phyloP scores from a whole-genome alignment of 2,329 filamentous ascomycete species.

The Aureobasidium sp. region DNA sequence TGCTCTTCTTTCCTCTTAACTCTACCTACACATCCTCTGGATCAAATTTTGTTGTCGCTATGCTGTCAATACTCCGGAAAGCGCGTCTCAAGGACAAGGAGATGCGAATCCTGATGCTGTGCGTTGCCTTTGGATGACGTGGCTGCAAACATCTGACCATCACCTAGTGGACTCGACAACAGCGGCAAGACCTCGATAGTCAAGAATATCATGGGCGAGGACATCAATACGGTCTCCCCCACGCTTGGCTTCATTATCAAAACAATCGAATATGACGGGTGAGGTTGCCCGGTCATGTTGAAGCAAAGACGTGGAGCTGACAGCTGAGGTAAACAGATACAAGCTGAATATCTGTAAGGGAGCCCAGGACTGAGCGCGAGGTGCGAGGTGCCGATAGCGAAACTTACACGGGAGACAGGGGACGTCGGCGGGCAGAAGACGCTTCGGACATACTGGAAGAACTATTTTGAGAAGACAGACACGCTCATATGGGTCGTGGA shows the following conservation, averaged over 20 bases:
- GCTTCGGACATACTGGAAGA: slow-evolving; percentile 95
- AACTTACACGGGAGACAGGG: slow-evolving; percentile 49
- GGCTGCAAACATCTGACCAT: not conserved
- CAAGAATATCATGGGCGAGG: slow-evolving; percentile 92
- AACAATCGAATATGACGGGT: slow-evolving; percentile 96
- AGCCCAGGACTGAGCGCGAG: not conserved
- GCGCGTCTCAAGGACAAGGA: slow-evolving; percentile 97
- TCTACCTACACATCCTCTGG: not conserved
- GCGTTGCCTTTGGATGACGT: slow-evolving; percentile 22
- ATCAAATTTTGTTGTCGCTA: slow-evolving; percentile 31
- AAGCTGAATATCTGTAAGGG: slow-evolving; percentile 88
- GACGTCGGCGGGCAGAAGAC: slow-evolving; percentile 98
- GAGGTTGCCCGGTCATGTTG: slow-evolving; percentile 25
- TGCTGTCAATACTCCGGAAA: slow-evolving; percentile 93
- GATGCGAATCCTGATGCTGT: slow-evolving; percentile 97
- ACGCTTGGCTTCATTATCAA: slow-evolving; percentile 99
- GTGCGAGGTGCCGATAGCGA: slow-evolving; percentile 14
- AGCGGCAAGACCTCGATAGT: slow-evolving; percentile 98
- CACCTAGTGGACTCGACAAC: slow-evolving; percentile 78
- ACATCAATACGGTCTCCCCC: slow-evolving; percentile 93
- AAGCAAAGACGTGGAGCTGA: slow-evolving; percentile 9
- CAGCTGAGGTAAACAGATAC: slow-evolving; percentile 51
- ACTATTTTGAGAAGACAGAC: slow-evolving; percentile 99
- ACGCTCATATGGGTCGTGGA: slow-evolving; percentile 98
- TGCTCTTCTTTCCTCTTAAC: not conserved